Evolutionary conservation across 495 filamentous ascomycete species (phyloP).

Genomic region (Penicillium cataractarum): DNA sequence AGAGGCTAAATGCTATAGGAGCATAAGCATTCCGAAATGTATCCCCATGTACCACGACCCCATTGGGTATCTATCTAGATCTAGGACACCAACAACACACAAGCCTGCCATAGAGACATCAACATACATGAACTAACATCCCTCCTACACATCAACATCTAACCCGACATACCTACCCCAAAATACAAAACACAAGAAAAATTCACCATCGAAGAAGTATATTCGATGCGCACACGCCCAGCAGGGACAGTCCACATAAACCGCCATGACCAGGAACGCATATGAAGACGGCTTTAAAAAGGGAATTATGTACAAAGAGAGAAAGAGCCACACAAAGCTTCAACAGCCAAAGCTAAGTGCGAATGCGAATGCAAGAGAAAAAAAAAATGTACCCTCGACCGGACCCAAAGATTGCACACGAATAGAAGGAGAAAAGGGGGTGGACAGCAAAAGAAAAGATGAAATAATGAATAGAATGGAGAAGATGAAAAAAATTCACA

Average conservation of each 20-base stretch:
- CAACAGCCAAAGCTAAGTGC: not conserved
- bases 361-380: slow-evolving; percentile 1
- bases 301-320: slow-evolving; percentile 37
- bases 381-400: slow-evolving; percentile 29
- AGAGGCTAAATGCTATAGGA: no score
- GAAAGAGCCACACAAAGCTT: slow-evolving; percentile 6
- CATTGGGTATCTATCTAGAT: not conserved
- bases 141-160: not conserved
- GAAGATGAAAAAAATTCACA: slow-evolving; percentile 17
- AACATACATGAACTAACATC: not conserved
- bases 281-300: slow-evolving; percentile 9
- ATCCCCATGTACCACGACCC: not conserved
- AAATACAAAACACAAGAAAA: not conserved
- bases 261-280: slow-evolving; percentile 18
- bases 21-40: not conserved
- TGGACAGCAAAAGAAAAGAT: not conserved
- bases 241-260: not conserved
- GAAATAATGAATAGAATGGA: not conserved
- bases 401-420: slow-evolving; percentile 19
- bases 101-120: not conserved
- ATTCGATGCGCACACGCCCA: not conserved
- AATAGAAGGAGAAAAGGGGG: slow-evolving; percentile 11
- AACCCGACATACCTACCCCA: not conserved
- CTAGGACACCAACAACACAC: not conserved
- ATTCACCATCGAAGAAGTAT: not conserved